Evolutionary conservation across 169 alveolate genomes (phyloP).

Genomic region (Plasmodium yoelii): DNA sequence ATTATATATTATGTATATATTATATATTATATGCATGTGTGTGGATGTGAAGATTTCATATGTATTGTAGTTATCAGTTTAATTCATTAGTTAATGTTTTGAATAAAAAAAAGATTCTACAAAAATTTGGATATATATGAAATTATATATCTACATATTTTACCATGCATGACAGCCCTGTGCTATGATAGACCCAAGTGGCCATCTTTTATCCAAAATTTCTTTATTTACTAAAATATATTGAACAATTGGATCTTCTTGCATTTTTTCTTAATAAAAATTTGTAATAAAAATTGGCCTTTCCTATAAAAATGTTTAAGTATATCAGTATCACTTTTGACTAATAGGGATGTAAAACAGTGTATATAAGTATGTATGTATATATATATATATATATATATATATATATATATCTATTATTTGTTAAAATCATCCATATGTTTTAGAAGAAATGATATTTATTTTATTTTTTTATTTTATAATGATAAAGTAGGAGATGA

Average conservation of each 20-base stretch:
- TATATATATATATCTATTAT: too few relatives aligned
- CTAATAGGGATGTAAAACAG: not conserved
- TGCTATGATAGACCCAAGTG: conserved; percentile 80
- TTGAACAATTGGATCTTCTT: conserved; percentile 55
- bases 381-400: too few relatives aligned
- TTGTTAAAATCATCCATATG: too few relatives aligned
- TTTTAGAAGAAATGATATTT: too few relatives aligned
- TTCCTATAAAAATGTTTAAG: not conserved
- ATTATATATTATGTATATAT: too few relatives aligned
- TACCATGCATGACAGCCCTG: conserved; percentile 85
- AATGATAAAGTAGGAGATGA: too few relatives aligned
- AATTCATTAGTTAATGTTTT: not conserved
- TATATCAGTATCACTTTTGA: not conserved
- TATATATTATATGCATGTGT: too few relatives aligned
- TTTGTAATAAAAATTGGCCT: not conserved
- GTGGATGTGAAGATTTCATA: too few relatives aligned
- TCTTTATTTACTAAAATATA: conserved; percentile 73
- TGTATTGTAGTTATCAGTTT: not conserved
- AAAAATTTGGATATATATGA: not conserved
- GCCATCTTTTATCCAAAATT: conserved; percentile 80
- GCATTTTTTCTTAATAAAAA: conserved; percentile 15
- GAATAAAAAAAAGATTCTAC: too few relatives aligned
- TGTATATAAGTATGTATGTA: too few relatives aligned
- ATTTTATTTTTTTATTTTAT: too few relatives aligned
- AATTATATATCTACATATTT: not conserved